Percentiles rank a stretch among this genome's conserved stretches.
phyloP scores from a whole-genome alignment of 2,329 filamentous ascomycete species.

The Penicillium sclerotiorum region DNA sequence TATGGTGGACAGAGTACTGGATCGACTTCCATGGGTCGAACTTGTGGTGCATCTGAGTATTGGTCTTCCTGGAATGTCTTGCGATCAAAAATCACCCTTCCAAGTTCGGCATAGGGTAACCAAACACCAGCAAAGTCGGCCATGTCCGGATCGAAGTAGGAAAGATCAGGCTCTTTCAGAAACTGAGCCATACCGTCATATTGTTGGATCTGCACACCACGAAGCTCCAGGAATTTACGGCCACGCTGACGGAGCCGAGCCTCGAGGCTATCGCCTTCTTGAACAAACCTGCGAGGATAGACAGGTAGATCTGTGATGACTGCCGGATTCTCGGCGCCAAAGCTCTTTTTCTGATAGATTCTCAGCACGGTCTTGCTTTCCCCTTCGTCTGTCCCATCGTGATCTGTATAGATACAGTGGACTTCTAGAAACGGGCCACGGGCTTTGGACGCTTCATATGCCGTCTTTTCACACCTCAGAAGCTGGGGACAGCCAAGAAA shows the following conservation, averaged over 20 bases:
- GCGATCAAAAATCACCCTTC: constrained; percentile 5
- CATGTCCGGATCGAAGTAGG: constrained; percentile 1
- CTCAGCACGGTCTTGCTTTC: not conserved
- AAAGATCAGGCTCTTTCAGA: constrained; percentile 4
- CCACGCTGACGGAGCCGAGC: not conserved
- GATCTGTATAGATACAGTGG: constrained; percentile 4
- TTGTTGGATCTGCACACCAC: not conserved
- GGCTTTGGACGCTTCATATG: constrained; percentile 1
- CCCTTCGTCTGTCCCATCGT: not conserved
- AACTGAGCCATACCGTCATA: constrained; percentile 5
- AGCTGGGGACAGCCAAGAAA: constrained; percentile 4
- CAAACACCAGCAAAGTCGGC: constrained; percentile 2
- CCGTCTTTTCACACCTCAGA: constrained; percentile 6
- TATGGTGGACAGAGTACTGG: constrained; percentile 7
- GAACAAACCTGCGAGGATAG: constrained; percentile 5
- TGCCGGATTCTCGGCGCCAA: constrained; percentile 6
- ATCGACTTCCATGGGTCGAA: not conserved
- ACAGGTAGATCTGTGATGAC: constrained; percentile 6
- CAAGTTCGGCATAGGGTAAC: constrained; percentile 5
- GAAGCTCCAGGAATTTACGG: not conserved
- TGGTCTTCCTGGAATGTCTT: constrained; percentile 8
- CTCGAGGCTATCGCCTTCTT: not conserved
- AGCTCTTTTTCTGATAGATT: constrained; percentile 4
- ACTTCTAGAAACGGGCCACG: constrained; percentile 2
- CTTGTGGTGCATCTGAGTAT: not conserved